Evolutionary conservation across 495 filamentous ascomycete genomes (phyloP).

Genomic region (Podospora sp.): DNA sequence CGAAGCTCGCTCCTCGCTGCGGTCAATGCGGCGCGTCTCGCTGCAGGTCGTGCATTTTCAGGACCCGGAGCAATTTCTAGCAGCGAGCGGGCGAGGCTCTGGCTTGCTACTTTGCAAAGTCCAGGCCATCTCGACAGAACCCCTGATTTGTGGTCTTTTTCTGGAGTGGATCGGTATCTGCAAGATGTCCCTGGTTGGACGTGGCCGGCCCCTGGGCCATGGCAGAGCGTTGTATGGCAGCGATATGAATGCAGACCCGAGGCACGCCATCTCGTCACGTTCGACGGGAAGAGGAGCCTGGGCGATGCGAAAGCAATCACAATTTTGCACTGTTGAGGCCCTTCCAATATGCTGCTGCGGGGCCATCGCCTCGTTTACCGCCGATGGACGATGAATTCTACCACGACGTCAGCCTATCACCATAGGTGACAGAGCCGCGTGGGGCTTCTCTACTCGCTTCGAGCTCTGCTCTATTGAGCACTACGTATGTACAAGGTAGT

Average conservation of each 20-base stretch:
- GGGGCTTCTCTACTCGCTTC: background rate
- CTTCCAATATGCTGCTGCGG: background rate
- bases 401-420: background rate
- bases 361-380: background rate
- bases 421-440: background rate
- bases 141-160: background rate
- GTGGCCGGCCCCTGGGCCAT: background rate
- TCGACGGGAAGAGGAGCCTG: background rate
- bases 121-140: background rate
- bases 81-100: background rate
- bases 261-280: background rate
- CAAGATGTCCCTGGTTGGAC: slow-evolving; percentile 3
- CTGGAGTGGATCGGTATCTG: slow-evolving; percentile 3
- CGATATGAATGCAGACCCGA: background rate
- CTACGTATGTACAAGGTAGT: too few species aligned
- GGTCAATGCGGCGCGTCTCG: slow-evolving; percentile 13
- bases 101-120: background rate
- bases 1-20: slow-evolving; percentile 12
- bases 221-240: background rate
- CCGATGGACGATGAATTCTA: background rate
- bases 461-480: too few species aligned
- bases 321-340: background rate
- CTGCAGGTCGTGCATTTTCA: slow-evolving; percentile 12
- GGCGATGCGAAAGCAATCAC: background rate
- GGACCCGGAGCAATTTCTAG: background rate